Conservation (phyloP, 441 rosid genomes). For the Capsella rubella region DNA sequence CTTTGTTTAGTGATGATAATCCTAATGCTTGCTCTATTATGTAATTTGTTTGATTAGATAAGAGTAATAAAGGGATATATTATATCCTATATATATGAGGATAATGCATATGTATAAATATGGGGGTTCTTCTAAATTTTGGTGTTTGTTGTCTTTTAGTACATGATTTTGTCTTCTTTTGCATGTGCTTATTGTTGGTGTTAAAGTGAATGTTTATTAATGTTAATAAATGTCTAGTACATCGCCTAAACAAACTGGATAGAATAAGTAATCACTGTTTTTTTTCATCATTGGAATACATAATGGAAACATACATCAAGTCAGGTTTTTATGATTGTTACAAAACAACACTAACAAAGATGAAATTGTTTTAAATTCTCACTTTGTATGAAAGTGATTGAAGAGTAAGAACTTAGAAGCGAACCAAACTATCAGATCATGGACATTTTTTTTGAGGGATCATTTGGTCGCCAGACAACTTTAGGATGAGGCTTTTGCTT, state of each 20-base stretch:
- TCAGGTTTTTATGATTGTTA: background rate
- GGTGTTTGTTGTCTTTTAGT: constrained; percentile 9
- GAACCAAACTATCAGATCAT: background rate
- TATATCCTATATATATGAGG: background rate
- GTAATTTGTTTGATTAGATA: constrained; percentile 44
- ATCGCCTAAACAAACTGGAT: constrained; percentile 20
- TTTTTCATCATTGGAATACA: background rate
- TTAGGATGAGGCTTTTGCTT: constrained; percentile 6
- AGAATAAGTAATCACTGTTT: constrained; percentile 13
- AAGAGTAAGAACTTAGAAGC: background rate
- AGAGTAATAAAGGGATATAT: background rate
- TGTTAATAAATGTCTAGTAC: background rate
- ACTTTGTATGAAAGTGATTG: background rate
- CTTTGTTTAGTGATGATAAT: constrained; percentile 91
- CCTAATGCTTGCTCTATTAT: constrained; percentile 92
- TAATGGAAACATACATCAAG: background rate
- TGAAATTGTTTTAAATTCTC: background rate
- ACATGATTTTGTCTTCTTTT: constrained; percentile 34
- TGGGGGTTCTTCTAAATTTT: constrained; percentile 7
- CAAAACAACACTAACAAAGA: background rate
- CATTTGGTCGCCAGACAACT: constrained; percentile 2
- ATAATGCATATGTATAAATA: constrained; percentile 2
- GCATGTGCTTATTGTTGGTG: constrained; percentile 37
- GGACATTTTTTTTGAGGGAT: background rate
- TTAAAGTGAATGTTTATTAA: constrained; percentile 23